Evolutionary conservation across 1,284 basidiomycete genomes (phyloP).

Genomic region (Macrocystidia cucumis): DNA sequence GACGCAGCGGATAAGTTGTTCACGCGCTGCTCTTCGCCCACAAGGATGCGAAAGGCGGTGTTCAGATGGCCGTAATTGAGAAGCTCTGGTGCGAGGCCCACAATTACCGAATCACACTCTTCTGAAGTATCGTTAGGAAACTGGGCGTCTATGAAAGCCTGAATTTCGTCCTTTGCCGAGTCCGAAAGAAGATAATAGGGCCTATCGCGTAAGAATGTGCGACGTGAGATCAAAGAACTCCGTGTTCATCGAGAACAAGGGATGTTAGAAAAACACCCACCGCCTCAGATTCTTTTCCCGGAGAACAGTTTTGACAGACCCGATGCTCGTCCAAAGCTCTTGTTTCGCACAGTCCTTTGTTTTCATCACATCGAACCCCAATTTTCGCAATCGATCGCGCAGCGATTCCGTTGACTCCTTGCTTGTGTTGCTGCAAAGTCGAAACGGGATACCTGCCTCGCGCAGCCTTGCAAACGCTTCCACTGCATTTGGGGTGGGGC

Average conservation of each 20-base stretch:
- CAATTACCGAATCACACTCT: slow-evolving; percentile 66
- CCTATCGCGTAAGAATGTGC: slow-evolving; percentile 19
- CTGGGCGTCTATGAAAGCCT: slow-evolving; percentile 8
- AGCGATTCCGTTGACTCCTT: slow-evolving; percentile 45
- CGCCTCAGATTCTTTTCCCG: slow-evolving; percentile 28
- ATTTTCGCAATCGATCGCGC: slow-evolving; percentile 29
- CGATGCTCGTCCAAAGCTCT: slow-evolving; percentile 58
- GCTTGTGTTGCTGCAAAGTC: slow-evolving; percentile 58
- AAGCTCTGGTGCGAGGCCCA: slow-evolving; percentile 50
- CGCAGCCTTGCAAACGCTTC: slow-evolving; percentile 43
- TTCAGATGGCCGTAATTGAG: slow-evolving; percentile 55
- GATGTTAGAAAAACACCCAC: no score
- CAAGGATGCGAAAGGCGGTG: slow-evolving; percentile 58
- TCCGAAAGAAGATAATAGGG: slow-evolving; percentile 55
- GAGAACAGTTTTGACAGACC: slow-evolving; percentile 45
- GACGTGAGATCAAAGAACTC: slow-evolving; percentile 1
- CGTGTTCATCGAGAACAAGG: slow-evolving; percentile 2
- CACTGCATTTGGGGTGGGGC: slow-evolving; percentile 41
- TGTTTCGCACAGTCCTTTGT: slow-evolving; percentile 2
- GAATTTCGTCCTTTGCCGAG: slow-evolving; percentile 46
- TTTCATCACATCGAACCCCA: slow-evolving; percentile 48
- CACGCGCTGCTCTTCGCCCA: slow-evolving; percentile 18
- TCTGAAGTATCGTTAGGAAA: slow-evolving; percentile 7
- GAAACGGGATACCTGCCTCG: slow-evolving; percentile 38
- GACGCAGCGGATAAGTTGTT: not conserved